Evolutionary conservation across 73 alveolate genomes (phyloP), one percentile per base, ranked within the genome.

Genomic region (Paramecium sonneborni): DNA sequence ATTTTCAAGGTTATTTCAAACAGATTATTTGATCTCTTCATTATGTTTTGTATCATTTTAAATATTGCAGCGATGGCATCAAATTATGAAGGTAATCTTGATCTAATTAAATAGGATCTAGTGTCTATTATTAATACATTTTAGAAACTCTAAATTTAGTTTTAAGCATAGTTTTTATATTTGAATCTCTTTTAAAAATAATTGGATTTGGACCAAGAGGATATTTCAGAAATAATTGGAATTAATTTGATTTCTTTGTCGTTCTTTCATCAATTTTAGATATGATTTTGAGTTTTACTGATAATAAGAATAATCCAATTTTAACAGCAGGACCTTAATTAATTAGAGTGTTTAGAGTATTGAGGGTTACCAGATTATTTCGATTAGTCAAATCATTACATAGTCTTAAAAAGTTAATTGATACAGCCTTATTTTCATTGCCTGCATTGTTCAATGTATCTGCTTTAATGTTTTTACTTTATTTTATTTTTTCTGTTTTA

Each of bases 241-340:
- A 98, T 92, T 85, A 70, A 87, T 98, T 98, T 90, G 99, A 98
- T 85, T 97, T 97, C 76, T 97, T 98, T 92, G 99, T 98, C 21
- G 99, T 98, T 5, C 37, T 93, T 6, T 96, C 99, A 3, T 94
- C 99, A 41, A 62, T 96, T 34, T 69, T 96, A 20, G 99, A 96
- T 92, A 95, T 98, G 10, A 34, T 96, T 34, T 85, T 98, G 86
- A 92, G 93, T 39, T 86, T 86, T 76, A 84, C 96, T 37, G 96
- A 94, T 72, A 97, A 97, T 3, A 82, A 93, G 0, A 85, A 95
- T 34, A 92, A 94, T 24, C 93, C 95, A 57, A 85, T 96, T 58
- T 37, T 95, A 7, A 52, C 95, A 52, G 96, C 92, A 3, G 99
- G 99, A 10, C 99, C 99, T 6, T 96, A 98, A 93, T 86, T 98